Percentiles rank a stretch among this genome's conserved stretches.
Conservation (phyloP, 169 alveolate species). For the Eimeria praecox region DNA sequence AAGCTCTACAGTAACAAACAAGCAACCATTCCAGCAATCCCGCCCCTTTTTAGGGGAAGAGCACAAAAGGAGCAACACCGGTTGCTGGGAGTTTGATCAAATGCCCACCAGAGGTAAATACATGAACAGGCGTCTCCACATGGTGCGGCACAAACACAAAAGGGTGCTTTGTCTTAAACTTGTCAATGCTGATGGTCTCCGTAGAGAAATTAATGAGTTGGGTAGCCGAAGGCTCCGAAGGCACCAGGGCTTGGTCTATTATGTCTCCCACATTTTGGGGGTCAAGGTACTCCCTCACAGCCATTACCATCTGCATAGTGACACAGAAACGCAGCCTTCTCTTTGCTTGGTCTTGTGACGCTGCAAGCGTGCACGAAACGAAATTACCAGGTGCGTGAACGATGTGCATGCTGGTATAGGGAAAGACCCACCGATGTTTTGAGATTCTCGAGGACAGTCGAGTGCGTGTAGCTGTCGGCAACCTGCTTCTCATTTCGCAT, state of each 20-base stretch:
- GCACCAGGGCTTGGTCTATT: slow-evolving; percentile 60
- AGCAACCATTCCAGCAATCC: background rate
- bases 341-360: background rate
- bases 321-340: background rate
- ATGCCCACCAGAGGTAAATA: slow-evolving; percentile 36
- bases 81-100: background rate
- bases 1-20: slow-evolving; percentile 27
- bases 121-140: slow-evolving; percentile 43
- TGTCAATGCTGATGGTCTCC: slow-evolving; percentile 15
- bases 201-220: slow-evolving; percentile 55
- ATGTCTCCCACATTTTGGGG: slow-evolving; percentile 38
- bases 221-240: slow-evolving; percentile 24
- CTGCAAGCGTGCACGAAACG: background rate
- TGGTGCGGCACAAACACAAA: slow-evolving; percentile 25
- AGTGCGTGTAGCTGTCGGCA: slow-evolving; percentile 51
- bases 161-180: slow-evolving; percentile 20
- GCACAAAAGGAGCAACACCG: background rate
- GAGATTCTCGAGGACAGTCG: slow-evolving; percentile 19
- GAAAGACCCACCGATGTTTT: slow-evolving; percentile 20
- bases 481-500: background rate
- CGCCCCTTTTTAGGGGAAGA: background rate
- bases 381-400: background rate
- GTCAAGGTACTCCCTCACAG: background rate
- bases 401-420: background rate
- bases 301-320: slow-evolving; percentile 15